phyloP scores from a whole-genome alignment of 805 yeast species.

The Candida endomychidarum region DNA sequence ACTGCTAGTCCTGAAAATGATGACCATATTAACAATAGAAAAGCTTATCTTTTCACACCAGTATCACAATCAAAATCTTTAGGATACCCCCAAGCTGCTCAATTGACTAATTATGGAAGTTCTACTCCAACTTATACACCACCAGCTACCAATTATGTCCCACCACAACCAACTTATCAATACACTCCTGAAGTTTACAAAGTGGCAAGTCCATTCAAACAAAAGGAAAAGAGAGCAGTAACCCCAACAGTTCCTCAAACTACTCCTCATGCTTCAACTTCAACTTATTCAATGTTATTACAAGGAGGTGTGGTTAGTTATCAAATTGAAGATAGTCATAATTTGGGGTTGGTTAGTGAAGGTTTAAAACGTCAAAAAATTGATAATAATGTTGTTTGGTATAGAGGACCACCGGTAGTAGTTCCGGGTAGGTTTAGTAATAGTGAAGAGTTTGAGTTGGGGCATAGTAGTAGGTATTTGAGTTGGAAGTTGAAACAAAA shows the following conservation, averaged over 20 bases:
- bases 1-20: constrained; percentile 39
- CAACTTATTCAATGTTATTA: constrained; percentile 35
- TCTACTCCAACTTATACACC: constrained; percentile 2
- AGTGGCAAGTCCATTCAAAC: constrained; percentile 8
- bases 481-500: constrained; percentile 39
- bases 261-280: constrained; percentile 29
- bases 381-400: constrained; percentile 50
- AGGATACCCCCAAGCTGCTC: constrained; percentile 8
- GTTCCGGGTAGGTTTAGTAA: constrained; percentile 19
- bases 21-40: constrained; percentile 33
- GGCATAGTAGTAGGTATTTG: constrained; percentile 74
- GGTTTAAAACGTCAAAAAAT: constrained; percentile 24
- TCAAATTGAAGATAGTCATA: constrained; percentile 21
- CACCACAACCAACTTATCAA: constrained; percentile 1
- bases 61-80: constrained; percentile 38
- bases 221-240: constrained; percentile 10
- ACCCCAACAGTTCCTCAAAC: constrained; percentile 12
- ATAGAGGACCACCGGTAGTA: constrained; percentile 62
- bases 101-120: constrained; percentile 4
- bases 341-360: constrained; percentile 22
- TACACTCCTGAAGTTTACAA: constrained; percentile 3
- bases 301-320: constrained; percentile 42
- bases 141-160: constrained; percentile 3
- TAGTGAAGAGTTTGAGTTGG: constrained; percentile 39
- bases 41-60: constrained; percentile 45